Conservation (phyloP, 2,329 filamentous ascomycete species). For the Trichoderma simmonsii region DNA sequence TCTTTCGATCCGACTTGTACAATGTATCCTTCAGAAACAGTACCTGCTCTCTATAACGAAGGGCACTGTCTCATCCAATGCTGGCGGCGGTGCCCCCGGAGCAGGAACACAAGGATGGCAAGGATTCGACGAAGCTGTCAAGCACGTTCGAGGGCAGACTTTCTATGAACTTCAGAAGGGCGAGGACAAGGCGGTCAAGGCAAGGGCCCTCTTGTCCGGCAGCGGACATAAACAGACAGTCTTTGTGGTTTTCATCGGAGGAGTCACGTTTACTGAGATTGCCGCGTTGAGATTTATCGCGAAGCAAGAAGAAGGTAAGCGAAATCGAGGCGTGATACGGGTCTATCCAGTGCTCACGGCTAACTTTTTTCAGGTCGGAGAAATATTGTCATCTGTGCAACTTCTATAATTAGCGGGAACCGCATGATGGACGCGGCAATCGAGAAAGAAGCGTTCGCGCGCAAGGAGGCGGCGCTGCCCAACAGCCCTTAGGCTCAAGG, state of each 20-base stretch:
- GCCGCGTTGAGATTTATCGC: constrained; percentile 89
- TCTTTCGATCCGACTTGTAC: constrained; percentile 83
- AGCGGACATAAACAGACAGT: constrained; percentile 78
- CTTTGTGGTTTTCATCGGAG: constrained; percentile 96
- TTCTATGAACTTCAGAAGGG: constrained; percentile 92
- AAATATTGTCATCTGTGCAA: constrained; percentile 89
- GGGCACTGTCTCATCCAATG: constrained; percentile 47
- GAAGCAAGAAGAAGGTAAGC: constrained; percentile 69
- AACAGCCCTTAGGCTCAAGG: constrained; percentile 16
- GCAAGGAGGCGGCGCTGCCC: constrained; percentile 34
- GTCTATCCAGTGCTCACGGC: constrained; percentile 3
- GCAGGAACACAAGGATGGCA: constrained; percentile 78
- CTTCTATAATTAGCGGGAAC: constrained; percentile 85
- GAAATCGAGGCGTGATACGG: neutral
- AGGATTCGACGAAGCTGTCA: constrained; percentile 88
- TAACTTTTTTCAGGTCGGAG: constrained; percentile 55
- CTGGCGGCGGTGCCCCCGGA: constrained; percentile 36
- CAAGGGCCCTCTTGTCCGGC: constrained; percentile 76
- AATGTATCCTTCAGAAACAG: constrained; percentile 89
- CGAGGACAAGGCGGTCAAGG: constrained; percentile 87
- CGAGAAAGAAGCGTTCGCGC: constrained; percentile 63
- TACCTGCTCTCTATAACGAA: constrained; percentile 70
- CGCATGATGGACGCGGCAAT: constrained; percentile 83
- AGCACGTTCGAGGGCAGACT: constrained; percentile 80
- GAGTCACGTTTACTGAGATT: constrained; percentile 94